phyloP scores from a whole-genome alignment of 345 rosid genomes.

The Syzygium jambos region DNA sequence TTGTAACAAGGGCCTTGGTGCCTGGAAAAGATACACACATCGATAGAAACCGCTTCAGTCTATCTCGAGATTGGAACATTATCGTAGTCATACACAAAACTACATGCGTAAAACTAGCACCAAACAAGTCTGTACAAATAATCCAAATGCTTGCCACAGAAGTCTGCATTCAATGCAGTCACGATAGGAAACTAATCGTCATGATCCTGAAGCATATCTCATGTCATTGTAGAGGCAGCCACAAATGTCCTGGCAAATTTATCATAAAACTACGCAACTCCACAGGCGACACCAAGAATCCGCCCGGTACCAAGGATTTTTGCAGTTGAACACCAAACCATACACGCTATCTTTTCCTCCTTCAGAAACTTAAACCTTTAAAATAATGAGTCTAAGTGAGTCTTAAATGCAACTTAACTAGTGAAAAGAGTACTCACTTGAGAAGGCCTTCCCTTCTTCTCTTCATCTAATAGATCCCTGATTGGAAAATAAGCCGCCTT shows the following conservation, averaged over 20 bases:
- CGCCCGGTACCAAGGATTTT: background rate
- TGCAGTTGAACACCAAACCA: background rate
- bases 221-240: background rate
- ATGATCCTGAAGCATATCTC: background rate
- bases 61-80: background rate
- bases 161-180: background rate
- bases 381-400: constrained; percentile 2
- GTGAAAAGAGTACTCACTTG: constrained; percentile 34
- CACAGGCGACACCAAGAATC: background rate
- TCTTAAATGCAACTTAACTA: background rate
- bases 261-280: background rate
- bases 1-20: constrained; percentile 69
- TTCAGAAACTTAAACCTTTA: background rate
- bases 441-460: constrained; percentile 61
- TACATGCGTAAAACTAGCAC: background rate
- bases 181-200: background rate
- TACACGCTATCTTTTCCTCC: background rate
- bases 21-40: constrained; percentile 21
- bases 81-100: background rate
- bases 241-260: background rate
- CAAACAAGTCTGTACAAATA: background rate
- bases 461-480: constrained; percentile 74
- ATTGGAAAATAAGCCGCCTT: constrained; percentile 90
- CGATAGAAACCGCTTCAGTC: background rate
- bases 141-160: background rate